Base-by-base conservation (phyloP, 495 filamentous ascomycete species). In the Chaetomium fimeti region DNA sequence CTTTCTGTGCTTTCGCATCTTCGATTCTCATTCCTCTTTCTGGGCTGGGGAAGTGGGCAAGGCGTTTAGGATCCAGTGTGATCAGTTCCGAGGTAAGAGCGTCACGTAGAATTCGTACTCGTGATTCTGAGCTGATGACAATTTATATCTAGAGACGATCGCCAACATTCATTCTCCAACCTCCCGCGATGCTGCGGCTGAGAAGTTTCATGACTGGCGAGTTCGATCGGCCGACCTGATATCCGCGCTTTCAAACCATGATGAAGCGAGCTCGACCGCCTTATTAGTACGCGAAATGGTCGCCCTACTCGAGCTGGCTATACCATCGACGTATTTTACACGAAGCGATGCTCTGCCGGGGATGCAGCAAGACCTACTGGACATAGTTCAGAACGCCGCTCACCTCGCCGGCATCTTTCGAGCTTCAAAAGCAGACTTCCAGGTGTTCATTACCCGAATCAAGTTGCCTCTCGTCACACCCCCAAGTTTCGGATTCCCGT, bases 381-480 rank as follows among this genome's bases (percentile, higher is more conserved):
- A 27, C 4, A 60, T 66, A 5, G 18, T 66, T 0, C 28, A 20
- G 2, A 53, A 29, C 2, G 63, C 66, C 16, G 22, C 11, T 2
- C 24, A 56, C 16, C 22, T 69, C 1, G 66, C 57, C 20, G n/a
- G 4, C 3, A 63, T 60, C 18, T 63, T 69, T 47, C 32, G 32
- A 27, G 47, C 27, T 32, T 69, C 66, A 20, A 59, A 47, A 32
- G 66, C 63, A 18, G 4, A 49, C 12, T 65, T 60, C 55, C 45
- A 51, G 0, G 60, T 69, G 22, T 60, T 66, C 27, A 42, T 69
- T 20, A 63, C 54, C 7, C 22, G 40, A 2, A 16, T 57, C 42
- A 43, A 25, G 15, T 29, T 22, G 5, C 59, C 59, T 22, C 49
- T 42, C 0, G 28, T 24, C 22, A 11, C 13, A 3, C 62, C 52